These are phyloP conservation scores for Ganoderma resinaceum DNA, from an alignment of 1,284 basidiomycete species.

Conservation along the genomic window DNA sequence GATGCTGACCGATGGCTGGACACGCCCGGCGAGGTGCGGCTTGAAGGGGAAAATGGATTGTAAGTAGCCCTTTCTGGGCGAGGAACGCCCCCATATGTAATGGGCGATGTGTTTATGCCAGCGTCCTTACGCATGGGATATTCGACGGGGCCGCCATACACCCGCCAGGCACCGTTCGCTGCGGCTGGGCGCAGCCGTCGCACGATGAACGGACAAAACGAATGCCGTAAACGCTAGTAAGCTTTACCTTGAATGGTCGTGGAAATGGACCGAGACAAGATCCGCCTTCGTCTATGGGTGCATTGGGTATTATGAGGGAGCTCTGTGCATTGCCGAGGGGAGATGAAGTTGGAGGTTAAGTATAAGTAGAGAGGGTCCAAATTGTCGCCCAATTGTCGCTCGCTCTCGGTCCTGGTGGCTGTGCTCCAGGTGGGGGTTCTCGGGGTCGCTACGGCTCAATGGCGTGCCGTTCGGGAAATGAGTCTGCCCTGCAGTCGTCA, in stretches of 20 bases:
- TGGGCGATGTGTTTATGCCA: not conserved
- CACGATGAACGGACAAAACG: constrained; percentile 7
- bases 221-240: not conserved
- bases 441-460: not conserved
- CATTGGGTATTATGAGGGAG: not conserved
- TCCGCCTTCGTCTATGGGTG: not conserved
- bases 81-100: not conserved
- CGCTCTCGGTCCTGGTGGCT: not conserved
- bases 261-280: not conserved
- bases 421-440: not conserved
- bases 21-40: constrained; percentile 1
- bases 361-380: too few relatives aligned
- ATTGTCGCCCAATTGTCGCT: too few relatives aligned
- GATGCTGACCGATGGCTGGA: constrained; percentile 5
- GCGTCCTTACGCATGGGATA: not conserved
- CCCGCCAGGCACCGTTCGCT: constrained; percentile 13
- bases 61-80: not conserved
- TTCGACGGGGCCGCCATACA: not conserved
- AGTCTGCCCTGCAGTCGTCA: not conserved
- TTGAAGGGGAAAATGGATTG: constrained; percentile 2
- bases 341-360: not conserved
- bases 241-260: not conserved
- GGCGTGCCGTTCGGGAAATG: not conserved
- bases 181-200: constrained; percentile 20
- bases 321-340: too few relatives aligned